These are phyloP conservation scores for Podila horticola DNA, from an alignment of 192 early-diverging fungal genomes.

Conservation along the genomic window DNA sequence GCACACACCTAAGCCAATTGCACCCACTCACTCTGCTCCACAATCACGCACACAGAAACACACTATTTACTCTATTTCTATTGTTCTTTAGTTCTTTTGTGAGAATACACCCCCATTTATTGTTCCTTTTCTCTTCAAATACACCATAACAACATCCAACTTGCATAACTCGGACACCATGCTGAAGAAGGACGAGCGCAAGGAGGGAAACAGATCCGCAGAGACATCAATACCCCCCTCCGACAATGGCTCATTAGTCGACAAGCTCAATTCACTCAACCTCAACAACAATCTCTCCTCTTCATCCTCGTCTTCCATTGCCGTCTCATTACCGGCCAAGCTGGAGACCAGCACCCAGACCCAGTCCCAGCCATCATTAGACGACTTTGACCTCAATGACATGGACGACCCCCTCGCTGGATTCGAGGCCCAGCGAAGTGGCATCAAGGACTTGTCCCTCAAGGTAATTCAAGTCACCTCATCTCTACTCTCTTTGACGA, in stretches of 20 bases:
- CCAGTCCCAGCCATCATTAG: neutral
- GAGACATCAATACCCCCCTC: slow-evolving; percentile 29
- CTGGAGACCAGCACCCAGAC: neutral
- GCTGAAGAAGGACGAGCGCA: slow-evolving; percentile 49
- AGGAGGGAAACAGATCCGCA: slow-evolving; percentile 34
- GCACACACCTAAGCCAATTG: neutral
- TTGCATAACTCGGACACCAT: slow-evolving; percentile 1
- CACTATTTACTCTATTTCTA: neutral
- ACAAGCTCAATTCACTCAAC: slow-evolving; percentile 24
- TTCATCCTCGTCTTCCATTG: neutral
- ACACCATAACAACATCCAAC: neutral
- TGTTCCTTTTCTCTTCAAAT: neutral
- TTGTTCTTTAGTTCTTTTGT: no score
- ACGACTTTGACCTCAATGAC: slow-evolving; percentile 48
- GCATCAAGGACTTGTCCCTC: slow-evolving; percentile 45
- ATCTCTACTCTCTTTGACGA: neutral
- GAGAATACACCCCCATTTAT: neutral
- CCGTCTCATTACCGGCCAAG: neutral
- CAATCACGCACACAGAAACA: neutral
- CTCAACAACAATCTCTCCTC: neutral
- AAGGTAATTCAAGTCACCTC: slow-evolving; percentile 14
- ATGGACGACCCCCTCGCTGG: slow-evolving; percentile 51
- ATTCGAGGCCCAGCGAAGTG: slow-evolving; percentile 51
- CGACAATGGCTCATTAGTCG: slow-evolving; percentile 5
- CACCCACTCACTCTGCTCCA: neutral